phyloP scores from a whole-genome alignment of 1,284 basidiomycete species.

The Caloboletus inedulis region DNA sequence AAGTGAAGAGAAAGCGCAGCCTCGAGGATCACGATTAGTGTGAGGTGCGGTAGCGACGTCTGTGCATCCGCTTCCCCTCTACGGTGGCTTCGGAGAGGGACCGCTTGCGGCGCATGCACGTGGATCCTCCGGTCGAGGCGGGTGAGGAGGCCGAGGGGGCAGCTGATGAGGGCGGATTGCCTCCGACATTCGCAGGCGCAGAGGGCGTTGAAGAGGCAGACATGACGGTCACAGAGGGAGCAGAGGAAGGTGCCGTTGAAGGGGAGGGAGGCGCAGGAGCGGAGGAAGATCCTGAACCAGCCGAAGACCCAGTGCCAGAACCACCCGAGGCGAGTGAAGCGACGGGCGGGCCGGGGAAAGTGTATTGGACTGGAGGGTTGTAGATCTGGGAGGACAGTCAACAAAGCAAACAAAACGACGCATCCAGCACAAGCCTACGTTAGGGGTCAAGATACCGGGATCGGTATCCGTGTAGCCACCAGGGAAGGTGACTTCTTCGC shows the following conservation, averaged over 20 bases:
- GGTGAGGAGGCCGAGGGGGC: constrained; percentile 1
- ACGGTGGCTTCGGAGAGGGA: neutral
- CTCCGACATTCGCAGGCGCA: neutral
- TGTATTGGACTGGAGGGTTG: constrained; percentile 30
- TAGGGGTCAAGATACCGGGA: constrained; percentile 53
- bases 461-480: constrained; percentile 62
- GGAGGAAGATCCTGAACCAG: constrained; percentile 12
- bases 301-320: constrained; percentile 11
- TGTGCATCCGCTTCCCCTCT: constrained; percentile 21
- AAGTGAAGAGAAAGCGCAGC: neutral
- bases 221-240: neutral
- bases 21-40: constrained; percentile 10
- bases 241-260: neutral
- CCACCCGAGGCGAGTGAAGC: constrained; percentile 16
- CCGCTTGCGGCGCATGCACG: constrained; percentile 18
- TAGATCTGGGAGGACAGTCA: constrained; percentile 32
- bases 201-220: constrained; percentile 7
- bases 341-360: constrained; percentile 40
- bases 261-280: neutral
- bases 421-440: constrained; percentile 29
- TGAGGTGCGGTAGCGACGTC: constrained; percentile 12
- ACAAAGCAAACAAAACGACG: neutral
- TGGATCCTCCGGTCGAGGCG: constrained; percentile 10
- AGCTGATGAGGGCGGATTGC: constrained; percentile 2
- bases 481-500: constrained; percentile 57